A percentile compares a stretch with the other conserved stretches of the same genome.
Conservation (phyloP, 352 stramenopile genomes). For the Pythium oligandrum region DNA sequence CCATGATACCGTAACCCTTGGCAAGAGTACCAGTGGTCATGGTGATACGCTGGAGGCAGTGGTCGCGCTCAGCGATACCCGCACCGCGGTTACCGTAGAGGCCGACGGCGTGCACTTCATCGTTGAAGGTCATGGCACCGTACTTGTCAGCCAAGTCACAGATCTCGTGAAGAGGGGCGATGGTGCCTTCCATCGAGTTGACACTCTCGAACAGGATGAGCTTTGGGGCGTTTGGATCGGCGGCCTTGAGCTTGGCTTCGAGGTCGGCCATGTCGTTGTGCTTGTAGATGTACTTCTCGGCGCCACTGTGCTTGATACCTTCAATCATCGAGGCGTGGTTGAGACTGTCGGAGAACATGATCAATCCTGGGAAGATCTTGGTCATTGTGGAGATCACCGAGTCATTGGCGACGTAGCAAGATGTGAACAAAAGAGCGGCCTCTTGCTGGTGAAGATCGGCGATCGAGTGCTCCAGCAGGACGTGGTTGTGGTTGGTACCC, state of each 20-base stretch:
- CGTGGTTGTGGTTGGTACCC: constrained; percentile 90
- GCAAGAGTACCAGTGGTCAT: constrained; percentile 89
- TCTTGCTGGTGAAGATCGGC: constrained; percentile 87
- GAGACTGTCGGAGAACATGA: constrained; percentile 88
- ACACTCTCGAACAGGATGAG: constrained; percentile 86
- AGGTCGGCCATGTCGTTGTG: constrained; percentile 83
- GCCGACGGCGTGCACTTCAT: constrained; percentile 88
- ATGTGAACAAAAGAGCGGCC: constrained; percentile 82
- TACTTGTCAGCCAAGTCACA: constrained; percentile 88
- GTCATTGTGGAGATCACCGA: constrained; percentile 83
- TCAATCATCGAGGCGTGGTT: constrained; percentile 92
- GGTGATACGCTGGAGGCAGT: constrained; percentile 81
- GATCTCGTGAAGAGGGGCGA: constrained; percentile 82
- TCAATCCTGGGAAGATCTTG: constrained; percentile 88
- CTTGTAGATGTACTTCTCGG: constrained; percentile 83
- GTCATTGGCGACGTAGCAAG: constrained; percentile 90
- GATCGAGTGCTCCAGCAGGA: constrained; percentile 78
- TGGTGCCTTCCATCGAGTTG: constrained; percentile 87
- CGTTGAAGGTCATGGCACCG: constrained; percentile 89
- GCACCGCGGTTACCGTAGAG: constrained; percentile 85
- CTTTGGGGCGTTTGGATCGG: constrained; percentile 71
- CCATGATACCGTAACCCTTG: constrained; percentile 90
- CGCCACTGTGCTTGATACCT: constrained; percentile 72
- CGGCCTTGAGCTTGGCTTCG: constrained; percentile 68
- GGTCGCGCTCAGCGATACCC: constrained; percentile 82